Base-by-base conservation (phyloP, 2,329 filamentous ascomycete species). In the Penicillium sp. region DNA sequence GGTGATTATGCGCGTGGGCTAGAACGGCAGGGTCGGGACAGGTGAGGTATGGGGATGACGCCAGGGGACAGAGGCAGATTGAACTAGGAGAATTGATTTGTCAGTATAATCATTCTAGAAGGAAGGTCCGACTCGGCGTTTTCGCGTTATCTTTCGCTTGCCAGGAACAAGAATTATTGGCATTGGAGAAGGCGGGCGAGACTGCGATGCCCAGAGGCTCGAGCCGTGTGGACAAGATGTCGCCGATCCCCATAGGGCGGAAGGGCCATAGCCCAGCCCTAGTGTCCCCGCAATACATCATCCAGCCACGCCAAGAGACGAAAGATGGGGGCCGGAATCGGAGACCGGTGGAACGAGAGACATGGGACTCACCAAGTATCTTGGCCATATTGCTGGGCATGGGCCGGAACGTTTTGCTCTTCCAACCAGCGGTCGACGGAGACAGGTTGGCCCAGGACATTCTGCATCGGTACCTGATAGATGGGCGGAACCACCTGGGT, bases 351-450 rank as follows among this genome's bases (percentile, higher is more conserved):
- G 48, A 52, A 48, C 32, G 11, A 14, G 50, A 49, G 34, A 46
- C 13, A 46, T 42, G 43, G 41, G 27, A 54, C 64, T 51, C 63
- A 71, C 68, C 68, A 71, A 53, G 47, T 61, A 46, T 69, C 66
- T 48, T 64, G 62, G 40, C 59, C 51, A 36, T 65, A 64, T 40
- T 57, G 59, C 27, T 60, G 57, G 18, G 54, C 34, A 50, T 61
- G 49, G 31, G 56, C 45, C 11, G 57, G 48, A 4, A 51, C 43
- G 38, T 61, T 58, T 38, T 67, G 61, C 41, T 65, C 60, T 47
- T 66, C 62, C 36, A 70, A 52, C 67, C 67, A 69, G 53, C 61
- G 54, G n/a, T 65, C 59, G 50, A 70, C 61, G 22, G 57, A 59
- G 8, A 67, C 18, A 16, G 51, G 46, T 27, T 53, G 31, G 5